These are phyloP conservation scores for Xylariaceae sp. DNA, from an alignment of 2,329 filamentous ascomycete genomes.

Conservation along the genomic window DNA sequence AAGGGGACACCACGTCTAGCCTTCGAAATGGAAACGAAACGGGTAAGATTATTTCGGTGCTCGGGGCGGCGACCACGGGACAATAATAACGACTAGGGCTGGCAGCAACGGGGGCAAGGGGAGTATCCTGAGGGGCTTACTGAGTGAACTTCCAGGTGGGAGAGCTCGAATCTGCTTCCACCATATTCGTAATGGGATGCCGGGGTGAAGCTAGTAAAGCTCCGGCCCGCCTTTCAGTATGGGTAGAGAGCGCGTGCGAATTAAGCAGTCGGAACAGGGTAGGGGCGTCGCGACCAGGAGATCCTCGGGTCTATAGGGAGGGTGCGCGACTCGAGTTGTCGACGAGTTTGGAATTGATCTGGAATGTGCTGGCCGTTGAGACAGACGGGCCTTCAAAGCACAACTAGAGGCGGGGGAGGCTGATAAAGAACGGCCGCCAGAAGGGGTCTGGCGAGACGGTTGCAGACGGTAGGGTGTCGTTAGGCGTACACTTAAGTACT, in stretches of 20 bases:
- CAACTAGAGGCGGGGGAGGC: background rate
- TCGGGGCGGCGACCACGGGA: background rate
- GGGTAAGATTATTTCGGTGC: background rate
- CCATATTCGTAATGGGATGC: constrained; percentile 68
- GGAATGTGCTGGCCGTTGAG: constrained; percentile 7
- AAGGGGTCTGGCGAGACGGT: constrained; percentile 1
- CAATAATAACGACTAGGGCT: constrained; percentile 4
- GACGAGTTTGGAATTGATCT: constrained; percentile 13
- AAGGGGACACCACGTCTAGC: constrained; percentile 16
- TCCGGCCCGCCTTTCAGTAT: constrained; percentile 21
- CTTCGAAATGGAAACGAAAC: constrained; percentile 2
- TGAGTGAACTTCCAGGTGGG: constrained; percentile 99
- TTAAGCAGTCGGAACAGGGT: constrained; percentile 11
- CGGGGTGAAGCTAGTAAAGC: constrained; percentile 29
- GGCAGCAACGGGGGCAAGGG: constrained; percentile 16
- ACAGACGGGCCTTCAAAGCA: constrained; percentile 6
- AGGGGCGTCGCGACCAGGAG: constrained; percentile 17
- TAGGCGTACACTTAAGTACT: background rate
- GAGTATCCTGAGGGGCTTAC: constrained; percentile 57
- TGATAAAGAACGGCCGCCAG: constrained; percentile 12
- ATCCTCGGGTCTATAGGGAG: constrained; percentile 9
- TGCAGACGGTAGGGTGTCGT: constrained; percentile 12
- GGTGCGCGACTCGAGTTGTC: constrained; percentile 17
- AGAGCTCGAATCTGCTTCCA: constrained; percentile 90
- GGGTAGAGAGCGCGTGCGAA: constrained; percentile 2